A percentile compares a stretch with the other conserved stretches of the same genome.
Conservation (phyloP, 1,284 basidiomycete genomes). For the Puccinia sorghi region DNA sequence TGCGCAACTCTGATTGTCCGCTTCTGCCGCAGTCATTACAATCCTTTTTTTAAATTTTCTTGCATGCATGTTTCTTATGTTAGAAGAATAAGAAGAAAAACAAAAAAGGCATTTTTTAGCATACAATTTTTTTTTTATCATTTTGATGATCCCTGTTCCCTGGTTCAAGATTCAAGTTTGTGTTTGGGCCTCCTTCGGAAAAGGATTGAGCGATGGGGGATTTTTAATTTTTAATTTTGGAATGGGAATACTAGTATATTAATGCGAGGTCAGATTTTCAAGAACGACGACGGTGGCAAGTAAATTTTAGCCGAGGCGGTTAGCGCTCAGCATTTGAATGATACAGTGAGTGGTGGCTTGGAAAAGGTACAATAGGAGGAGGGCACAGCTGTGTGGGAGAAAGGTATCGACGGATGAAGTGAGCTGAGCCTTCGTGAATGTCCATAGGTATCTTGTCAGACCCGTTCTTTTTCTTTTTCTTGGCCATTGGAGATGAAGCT, state of each 20-base stretch:
- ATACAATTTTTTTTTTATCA: too few species aligned
- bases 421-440: neutral
- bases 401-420: neutral
- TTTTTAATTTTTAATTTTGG: too few species aligned
- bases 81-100: too few species aligned
- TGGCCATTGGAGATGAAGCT: conserved; percentile 3
- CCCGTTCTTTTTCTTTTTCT: conserved; percentile 1
- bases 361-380: neutral
- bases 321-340: neutral
- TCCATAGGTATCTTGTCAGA: neutral
- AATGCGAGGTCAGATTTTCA: neutral
- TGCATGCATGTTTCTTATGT: too few species aligned
- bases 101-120: too few species aligned
- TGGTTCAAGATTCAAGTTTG: too few species aligned
- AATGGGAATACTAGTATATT: neutral
- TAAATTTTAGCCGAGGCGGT: neutral
- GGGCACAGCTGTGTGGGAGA: neutral
- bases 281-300: neutral
- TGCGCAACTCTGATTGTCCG: too few species aligned
- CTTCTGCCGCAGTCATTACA: too few species aligned
- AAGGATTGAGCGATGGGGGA: too few species aligned
- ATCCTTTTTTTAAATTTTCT: too few species aligned
- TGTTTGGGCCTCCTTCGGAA: too few species aligned
- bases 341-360: neutral
- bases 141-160: too few species aligned